Evolutionary conservation across 2,329 filamentous ascomycete genomes (phyloP).

Genomic region (Zalaria obscura): DNA sequence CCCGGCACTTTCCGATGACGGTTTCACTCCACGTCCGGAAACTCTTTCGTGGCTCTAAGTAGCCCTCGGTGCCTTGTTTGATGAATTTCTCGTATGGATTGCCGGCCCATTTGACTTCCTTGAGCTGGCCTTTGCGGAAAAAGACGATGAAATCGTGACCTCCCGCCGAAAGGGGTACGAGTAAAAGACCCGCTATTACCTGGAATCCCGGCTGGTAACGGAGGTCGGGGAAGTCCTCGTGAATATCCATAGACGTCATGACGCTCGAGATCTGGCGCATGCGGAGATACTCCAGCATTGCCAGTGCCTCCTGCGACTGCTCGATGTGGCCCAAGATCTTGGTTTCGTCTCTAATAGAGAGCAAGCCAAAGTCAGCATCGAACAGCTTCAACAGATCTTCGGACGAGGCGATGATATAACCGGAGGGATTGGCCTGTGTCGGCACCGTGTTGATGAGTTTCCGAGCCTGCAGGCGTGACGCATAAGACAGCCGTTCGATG

Average conservation of each 20-base stretch:
- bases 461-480: conserved; percentile 67
- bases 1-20: conserved; percentile 65
- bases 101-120: conserved; percentile 72
- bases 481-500: conserved; percentile 77
- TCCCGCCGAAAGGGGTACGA: conserved; percentile 64
- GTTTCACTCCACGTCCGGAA: conserved; percentile 74
- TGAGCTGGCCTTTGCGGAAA: conserved; percentile 64
- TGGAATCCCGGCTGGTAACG: conserved; percentile 67
- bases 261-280: conserved; percentile 64
- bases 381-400: conserved; percentile 75
- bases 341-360: conserved; percentile 78
- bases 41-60: conserved; percentile 63
- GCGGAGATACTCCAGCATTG: conserved; percentile 71
- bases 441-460: conserved; percentile 81
- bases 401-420: conserved; percentile 80
- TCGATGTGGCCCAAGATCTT: conserved; percentile 67
- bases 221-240: conserved; percentile 66
- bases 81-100: conserved; percentile 73
- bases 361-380: conserved; percentile 71
- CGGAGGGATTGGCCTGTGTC: conserved; percentile 67
- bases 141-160: conserved; percentile 83
- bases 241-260: conserved; percentile 62
- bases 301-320: conserved; percentile 69
- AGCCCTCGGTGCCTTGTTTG: conserved; percentile 56
- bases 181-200: conserved; percentile 61